Percentiles rank a stretch among this genome's conserved stretches.
Evolutionary conservation across 208 protist genomes (phyloP).

Genomic region (Trypanosoma mega): DNA sequence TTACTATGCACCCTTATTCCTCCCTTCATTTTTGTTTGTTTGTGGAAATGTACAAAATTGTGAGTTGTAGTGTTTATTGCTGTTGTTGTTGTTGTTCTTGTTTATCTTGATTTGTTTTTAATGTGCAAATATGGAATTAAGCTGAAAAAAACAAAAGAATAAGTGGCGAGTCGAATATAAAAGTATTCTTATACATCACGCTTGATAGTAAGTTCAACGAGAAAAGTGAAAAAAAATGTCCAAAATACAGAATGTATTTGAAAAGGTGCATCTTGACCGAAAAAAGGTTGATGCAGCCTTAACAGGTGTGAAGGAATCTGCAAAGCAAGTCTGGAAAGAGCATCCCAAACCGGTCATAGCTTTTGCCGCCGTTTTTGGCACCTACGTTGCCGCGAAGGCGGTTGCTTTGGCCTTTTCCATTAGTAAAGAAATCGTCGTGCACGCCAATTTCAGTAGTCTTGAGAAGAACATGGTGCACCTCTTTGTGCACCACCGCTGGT

Average conservation of each 20-base stretch:
- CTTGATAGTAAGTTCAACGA: too few species aligned
- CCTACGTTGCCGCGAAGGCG: slow-evolving; percentile 31
- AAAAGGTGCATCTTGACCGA: neutral
- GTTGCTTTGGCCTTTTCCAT: slow-evolving; percentile 25
- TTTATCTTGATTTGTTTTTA: too few species aligned
- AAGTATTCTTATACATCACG: too few species aligned
- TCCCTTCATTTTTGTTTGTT: neutral
- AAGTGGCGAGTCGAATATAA: too few species aligned
- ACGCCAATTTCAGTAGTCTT: slow-evolving; percentile 36
- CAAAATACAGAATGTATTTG: neutral
- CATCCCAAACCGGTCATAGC: slow-evolving; percentile 33
- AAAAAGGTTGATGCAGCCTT: neutral
- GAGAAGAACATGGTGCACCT: slow-evolving; percentile 66
- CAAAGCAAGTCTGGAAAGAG: slow-evolving; percentile 31
- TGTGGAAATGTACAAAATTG: too few species aligned
- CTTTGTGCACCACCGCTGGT: slow-evolving; percentile 69
- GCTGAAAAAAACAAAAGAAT: too few species aligned
- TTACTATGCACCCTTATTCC: neutral
- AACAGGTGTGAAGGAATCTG: slow-evolving; percentile 12
- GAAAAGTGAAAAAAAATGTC: too few species aligned
- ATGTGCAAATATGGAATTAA: too few species aligned
- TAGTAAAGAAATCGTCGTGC: slow-evolving; percentile 18
- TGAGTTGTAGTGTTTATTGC: too few species aligned
- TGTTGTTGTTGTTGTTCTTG: too few species aligned
- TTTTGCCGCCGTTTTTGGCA: slow-evolving; percentile 29